Base-by-base conservation (phyloP, 2,329 filamentous ascomycete genomes). In the Colletotrichum falcatum region DNA sequence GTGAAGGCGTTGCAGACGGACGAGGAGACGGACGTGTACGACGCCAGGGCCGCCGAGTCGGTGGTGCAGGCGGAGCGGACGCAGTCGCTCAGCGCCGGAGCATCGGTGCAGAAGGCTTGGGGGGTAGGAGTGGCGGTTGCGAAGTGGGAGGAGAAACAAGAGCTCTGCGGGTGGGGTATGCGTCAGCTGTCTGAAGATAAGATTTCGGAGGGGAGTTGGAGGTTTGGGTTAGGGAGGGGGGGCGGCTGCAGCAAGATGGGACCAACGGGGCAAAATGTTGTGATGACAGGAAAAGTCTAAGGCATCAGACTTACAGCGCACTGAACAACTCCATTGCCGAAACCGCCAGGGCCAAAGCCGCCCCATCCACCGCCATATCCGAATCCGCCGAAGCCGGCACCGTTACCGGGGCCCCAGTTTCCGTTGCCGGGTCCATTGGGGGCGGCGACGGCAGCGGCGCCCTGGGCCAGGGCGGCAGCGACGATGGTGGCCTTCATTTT, bases 131-230 rank as follows among this genome's bases (percentile, higher is more conserved):
- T 70, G 12, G 74, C 73, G 5, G 74, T 74, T n/a, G 64, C 63
- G 72, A 73, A 77, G 74, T 75, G 74, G 28, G 75, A 76, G 7
- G 75, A 76, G 59, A 75, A 74, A 64, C 75, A 75, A 53, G 73
- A 73, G 54, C 61, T 68, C 73, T 74, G 39, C 33, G 4, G 30
- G 12, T 42, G 12, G 14, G 14, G n/a, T 28, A 7, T 51, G 65
- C 65, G 64, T 56, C 18, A 48, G 48, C 28, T 5, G n/a, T 8
- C 5, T 14, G 44, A 39, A 20, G 16, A n/a, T 3, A 2, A 42
- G 4, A 16, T 1, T 39, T 30, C 26, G 14, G 39, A 6, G 16
- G 18, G 18, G 6, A n/a, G n/a, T n/a, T n/a, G 16, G 39, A 7
- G 18, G 11, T 12, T 8, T 11, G 35, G 35, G 35, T 2, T 8